These are phyloP conservation scores for Daldinia caldariorum DNA, from an alignment of 495 filamentous ascomycete genomes.

Conservation along the genomic window DNA sequence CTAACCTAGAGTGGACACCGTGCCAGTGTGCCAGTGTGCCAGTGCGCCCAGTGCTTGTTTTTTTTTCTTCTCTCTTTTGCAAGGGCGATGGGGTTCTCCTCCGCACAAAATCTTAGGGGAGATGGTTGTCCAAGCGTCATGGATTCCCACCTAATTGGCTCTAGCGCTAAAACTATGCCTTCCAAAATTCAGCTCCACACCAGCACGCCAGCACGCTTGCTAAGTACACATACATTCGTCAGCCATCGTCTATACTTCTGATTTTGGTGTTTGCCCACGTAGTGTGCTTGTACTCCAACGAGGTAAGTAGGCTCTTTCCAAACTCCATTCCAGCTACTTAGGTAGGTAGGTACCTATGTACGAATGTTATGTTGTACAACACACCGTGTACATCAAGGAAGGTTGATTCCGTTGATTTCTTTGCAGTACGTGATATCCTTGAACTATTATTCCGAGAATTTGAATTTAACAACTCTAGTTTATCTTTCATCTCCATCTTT, in stretches of 20 bases:
- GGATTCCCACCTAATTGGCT: conserved; percentile 28
- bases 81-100: conserved; percentile 19
- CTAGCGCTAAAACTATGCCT: conserved; percentile 21
- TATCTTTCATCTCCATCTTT: too few species aligned
- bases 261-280: neutral
- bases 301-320: neutral
- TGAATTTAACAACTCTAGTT: neutral
- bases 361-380: conserved; percentile 1
- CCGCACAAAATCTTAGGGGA: conserved; percentile 29
- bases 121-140: conserved; percentile 39
- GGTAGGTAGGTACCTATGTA: neutral
- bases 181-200: neutral
- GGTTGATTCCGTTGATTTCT: neutral
- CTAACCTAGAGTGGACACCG: conserved; percentile 23
- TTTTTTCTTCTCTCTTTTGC: neutral
- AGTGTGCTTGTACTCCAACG: neutral
- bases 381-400: neutral
- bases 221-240: conserved; percentile 17
- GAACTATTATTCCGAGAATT: neutral
- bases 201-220: neutral
- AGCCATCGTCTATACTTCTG: conserved; percentile 28
- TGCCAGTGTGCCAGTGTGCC: neutral
- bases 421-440: neutral
- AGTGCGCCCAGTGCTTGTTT: too few species aligned
- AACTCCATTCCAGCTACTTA: neutral